Evolutionary conservation across 2,329 filamentous ascomycete genomes (phyloP).

Genomic region (Ophiostoma quercus): DNA sequence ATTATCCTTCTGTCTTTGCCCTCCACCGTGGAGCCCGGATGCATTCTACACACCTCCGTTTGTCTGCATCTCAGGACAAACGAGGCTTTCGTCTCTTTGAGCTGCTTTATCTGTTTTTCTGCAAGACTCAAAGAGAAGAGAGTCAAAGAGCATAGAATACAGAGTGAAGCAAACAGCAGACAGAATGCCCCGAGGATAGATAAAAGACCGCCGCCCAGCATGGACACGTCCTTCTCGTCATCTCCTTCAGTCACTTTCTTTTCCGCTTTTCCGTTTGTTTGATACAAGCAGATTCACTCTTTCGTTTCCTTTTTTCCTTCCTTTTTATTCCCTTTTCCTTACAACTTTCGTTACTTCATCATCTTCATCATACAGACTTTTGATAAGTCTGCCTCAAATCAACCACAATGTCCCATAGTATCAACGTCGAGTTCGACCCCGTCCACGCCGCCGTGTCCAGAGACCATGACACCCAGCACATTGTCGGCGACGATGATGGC

Average conservation of each 20-base stretch:
- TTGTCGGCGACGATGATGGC: constrained; percentile 23
- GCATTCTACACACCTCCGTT: constrained; percentile 1
- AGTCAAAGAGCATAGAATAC: background rate
- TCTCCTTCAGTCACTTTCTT: background rate
- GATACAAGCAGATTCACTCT: background rate
- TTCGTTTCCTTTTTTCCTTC: background rate
- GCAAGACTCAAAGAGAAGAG: no score
- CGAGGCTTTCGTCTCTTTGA: background rate
- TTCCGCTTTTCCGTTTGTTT: background rate
- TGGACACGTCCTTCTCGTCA: background rate
- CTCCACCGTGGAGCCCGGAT: background rate
- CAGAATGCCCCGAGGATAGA: background rate
- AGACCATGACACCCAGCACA: constrained; percentile 15
- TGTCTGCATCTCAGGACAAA: background rate
- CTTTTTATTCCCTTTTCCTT: background rate
- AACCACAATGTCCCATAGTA: background rate
- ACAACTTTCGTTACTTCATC: no score
- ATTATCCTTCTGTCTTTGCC: background rate
- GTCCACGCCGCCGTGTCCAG: constrained; percentile 11
- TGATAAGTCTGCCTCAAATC: background rate
- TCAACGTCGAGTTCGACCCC: constrained; percentile 20
- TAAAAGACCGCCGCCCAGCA: background rate
- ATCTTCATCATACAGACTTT: background rate
- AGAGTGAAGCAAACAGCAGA: background rate
- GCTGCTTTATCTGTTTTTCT: background rate